Percentiles rank a stretch among this genome's conserved stretches.
Conservation (phyloP, 805 yeast species). For the Metschnikowia chrysomelidarum region DNA sequence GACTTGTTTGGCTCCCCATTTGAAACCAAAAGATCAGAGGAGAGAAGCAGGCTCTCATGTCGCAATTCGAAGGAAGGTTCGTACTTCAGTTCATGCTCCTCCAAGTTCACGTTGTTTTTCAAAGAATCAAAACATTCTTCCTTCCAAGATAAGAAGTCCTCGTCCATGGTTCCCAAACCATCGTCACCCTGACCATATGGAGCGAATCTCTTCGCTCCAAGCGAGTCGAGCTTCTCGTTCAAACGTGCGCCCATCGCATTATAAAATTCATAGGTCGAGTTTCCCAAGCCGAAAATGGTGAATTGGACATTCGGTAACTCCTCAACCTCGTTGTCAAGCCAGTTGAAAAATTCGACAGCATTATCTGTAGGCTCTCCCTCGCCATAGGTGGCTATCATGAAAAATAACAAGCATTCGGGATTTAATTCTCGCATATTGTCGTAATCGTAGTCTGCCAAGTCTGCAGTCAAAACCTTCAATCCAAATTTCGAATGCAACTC, state of each 20-base stretch:
- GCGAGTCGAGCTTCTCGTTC: slow-evolving; percentile 47
- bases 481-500: slow-evolving; percentile 83
- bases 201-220: slow-evolving; percentile 75
- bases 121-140: slow-evolving; percentile 67
- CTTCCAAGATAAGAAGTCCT: slow-evolving; percentile 92
- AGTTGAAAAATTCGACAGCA: slow-evolving; percentile 76
- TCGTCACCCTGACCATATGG: slow-evolving; percentile 92
- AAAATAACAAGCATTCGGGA: slow-evolving; percentile 50
- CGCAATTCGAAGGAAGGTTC: slow-evolving; percentile 61
- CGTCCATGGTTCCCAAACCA: slow-evolving; percentile 92
- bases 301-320: slow-evolving; percentile 57
- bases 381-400: slow-evolving; percentile 91
- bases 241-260: slow-evolving; percentile 76
- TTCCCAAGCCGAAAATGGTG: slow-evolving; percentile 89
- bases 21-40: slow-evolving; percentile 34
- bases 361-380: slow-evolving; percentile 99
- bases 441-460: slow-evolving; percentile 83
- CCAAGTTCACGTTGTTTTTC: slow-evolving; percentile 60
- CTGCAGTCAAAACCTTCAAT: slow-evolving; percentile 79
- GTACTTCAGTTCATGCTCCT: slow-evolving; percentile 77
- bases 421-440: slow-evolving; percentile 70
- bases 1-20: slow-evolving; percentile 81
- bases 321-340: slow-evolving; percentile 54
- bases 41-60: slow-evolving; percentile 31
- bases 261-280: slow-evolving; percentile 89